Conservation (phyloP, 768 basidiomycete genomes). For the Boletellus ananas region DNA sequence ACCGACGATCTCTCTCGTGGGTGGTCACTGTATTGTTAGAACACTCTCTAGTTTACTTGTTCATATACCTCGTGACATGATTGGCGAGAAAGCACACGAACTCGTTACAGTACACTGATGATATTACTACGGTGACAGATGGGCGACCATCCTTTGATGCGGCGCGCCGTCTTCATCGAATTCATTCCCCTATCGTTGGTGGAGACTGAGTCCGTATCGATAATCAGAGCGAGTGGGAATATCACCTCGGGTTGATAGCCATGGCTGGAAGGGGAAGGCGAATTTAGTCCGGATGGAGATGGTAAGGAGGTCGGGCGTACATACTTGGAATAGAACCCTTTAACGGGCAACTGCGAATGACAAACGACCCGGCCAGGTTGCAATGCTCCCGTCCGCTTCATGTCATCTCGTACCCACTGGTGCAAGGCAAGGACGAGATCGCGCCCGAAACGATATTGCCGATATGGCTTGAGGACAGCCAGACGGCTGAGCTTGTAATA, state of each 20-base stretch:
- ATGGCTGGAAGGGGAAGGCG: conserved; percentile 44
- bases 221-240: conserved; percentile 13
- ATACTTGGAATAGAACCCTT: conserved; percentile 74
- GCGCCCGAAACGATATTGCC: conserved; percentile 60
- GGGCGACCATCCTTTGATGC: conserved; percentile 78
- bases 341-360: conserved; percentile 70
- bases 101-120: conserved; percentile 21
- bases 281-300: conserved; percentile 12
- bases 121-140: conserved; percentile 41
- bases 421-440: conserved; percentile 63
- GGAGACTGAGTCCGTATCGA: conserved; percentile 24
- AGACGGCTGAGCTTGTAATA: conserved; percentile 75
- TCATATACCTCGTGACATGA: conserved; percentile 25
- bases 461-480: conserved; percentile 61
- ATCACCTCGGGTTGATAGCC: conserved; percentile 66
- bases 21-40: conserved; percentile 41
- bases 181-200: conserved; percentile 50
- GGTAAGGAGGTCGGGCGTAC: conserved; percentile 30
- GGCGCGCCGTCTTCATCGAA: conserved; percentile 84
- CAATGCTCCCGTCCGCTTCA: conserved; percentile 17
- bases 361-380: conserved; percentile 43
- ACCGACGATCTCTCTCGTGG: conserved; percentile 32
- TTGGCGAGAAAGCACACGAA: conserved; percentile 20
- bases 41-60: conserved; percentile 32
- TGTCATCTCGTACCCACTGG: conserved; percentile 49